phyloP scores from a whole-genome alignment of 208 protist species.

The Leishmania tarentolae region DNA sequence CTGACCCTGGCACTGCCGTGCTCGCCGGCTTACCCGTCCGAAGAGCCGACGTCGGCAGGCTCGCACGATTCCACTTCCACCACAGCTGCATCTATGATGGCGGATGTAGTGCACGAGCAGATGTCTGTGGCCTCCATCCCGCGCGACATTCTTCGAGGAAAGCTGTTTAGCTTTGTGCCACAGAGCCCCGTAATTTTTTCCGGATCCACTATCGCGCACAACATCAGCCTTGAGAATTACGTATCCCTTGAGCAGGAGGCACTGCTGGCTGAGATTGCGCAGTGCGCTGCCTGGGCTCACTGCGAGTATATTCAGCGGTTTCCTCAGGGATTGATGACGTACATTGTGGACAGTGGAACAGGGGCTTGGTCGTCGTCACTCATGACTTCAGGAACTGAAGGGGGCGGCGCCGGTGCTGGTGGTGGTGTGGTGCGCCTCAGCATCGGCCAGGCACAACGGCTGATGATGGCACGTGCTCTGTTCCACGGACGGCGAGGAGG shows the following conservation, averaged over 20 bases:
- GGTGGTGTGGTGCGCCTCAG: slow-evolving; percentile 58
- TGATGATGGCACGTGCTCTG: slow-evolving; percentile 81
- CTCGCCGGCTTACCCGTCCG: not conserved
- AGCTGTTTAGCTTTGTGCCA: slow-evolving; percentile 73
- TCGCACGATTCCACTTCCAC: not conserved
- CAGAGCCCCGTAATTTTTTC: slow-evolving; percentile 68
- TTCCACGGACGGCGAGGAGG: slow-evolving; percentile 47
- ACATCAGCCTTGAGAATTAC: slow-evolving; percentile 66
- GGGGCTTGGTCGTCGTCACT: slow-evolving; percentile 25
- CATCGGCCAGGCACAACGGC: slow-evolving; percentile 68
- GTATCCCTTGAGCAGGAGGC: slow-evolving; percentile 50
- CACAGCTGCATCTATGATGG: not conserved
- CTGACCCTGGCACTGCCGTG: slow-evolving; percentile 24
- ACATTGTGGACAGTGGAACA: slow-evolving; percentile 39
- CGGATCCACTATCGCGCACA: slow-evolving; percentile 79
- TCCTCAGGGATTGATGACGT: slow-evolving; percentile 67
- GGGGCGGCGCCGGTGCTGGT: slow-evolving; percentile 20
- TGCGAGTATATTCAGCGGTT: slow-evolving; percentile 70
- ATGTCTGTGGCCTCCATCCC: slow-evolving; percentile 43
- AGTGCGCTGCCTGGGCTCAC: slow-evolving; percentile 46
- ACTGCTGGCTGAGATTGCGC: slow-evolving; percentile 38
- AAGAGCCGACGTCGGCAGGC: not conserved
- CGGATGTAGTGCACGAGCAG: slow-evolving; percentile 17
- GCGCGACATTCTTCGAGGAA: slow-evolving; percentile 40
- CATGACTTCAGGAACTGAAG: slow-evolving; percentile 10